phyloP scores from a whole-genome alignment of 331 rosid genomes.

The Pyracantha coccinea region DNA sequence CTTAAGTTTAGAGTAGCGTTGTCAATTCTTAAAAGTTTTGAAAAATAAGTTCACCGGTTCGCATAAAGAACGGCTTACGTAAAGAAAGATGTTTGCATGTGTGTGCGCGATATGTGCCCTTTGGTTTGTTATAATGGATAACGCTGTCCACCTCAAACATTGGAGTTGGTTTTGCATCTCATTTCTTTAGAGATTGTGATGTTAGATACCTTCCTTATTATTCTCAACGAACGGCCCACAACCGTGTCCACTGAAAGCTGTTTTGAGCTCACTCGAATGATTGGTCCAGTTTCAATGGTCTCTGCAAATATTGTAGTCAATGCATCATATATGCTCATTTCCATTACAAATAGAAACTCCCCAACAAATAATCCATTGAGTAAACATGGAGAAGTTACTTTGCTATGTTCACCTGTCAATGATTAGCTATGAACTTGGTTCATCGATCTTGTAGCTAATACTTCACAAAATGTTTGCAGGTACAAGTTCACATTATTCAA shows the following conservation, averaged over 20 bases:
- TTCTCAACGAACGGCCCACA: not conserved
- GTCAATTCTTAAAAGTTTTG: not conserved
- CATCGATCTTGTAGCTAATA: not conserved
- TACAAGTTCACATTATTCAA: slow-evolving; percentile 92
- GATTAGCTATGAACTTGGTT: not conserved
- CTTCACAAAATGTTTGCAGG: slow-evolving; percentile 47
- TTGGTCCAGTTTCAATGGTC: not conserved
- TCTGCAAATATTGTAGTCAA: not conserved
- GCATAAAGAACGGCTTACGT: not conserved
- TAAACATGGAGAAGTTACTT: not conserved
- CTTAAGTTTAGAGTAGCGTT: no score
- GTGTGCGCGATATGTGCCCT: not conserved
- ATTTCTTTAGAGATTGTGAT: not conserved
- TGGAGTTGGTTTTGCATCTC: not conserved
- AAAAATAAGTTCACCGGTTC: not conserved
- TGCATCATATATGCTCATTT: not conserved
- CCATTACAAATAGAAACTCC: not conserved
- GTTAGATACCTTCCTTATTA: not conserved
- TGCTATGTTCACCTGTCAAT: not conserved
- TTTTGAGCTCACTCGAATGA: not conserved
- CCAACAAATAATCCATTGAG: not conserved
- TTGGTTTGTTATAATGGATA: not conserved
- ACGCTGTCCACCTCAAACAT: not conserved
- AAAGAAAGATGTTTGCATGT: not conserved
- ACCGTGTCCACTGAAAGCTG: not conserved